Evolutionary conservation across 2,329 filamentous ascomycete genomes (phyloP), one percentile per base, ranked within the genome.

Genomic region (Alternaria sp.): DNA sequence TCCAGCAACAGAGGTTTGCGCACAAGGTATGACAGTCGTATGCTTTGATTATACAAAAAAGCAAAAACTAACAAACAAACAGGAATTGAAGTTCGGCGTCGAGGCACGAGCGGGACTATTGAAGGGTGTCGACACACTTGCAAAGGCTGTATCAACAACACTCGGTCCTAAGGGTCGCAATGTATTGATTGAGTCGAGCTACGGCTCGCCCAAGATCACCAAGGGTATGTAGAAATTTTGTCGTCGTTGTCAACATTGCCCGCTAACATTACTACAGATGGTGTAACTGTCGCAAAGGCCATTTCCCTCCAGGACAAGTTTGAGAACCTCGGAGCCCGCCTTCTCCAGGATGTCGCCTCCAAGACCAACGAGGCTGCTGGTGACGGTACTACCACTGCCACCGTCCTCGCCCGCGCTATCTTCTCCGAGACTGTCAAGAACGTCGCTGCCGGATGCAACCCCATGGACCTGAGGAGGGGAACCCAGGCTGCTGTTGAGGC

Each of bases 381-480:
- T 90, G 95, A 99, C 81, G 95, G 95, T 83, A 99, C 95, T 75
- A 99, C 95, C 69, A 97, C 94, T 69, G 95, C 95, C 69, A 99
- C 95, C 67, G 95, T 98, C 71, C 92, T 99, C 71, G 95, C 93
- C 74, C 92, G 93, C 74, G 92, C 94, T 81, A 99, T 99, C 84
- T 99, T 99, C 89, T 97, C 95, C 82, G 95, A 99, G 88, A 98
- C 94, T 57, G 95, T 98, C 81, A 99, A 99, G 91, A 99, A 99
- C 81, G 95, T 99, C 69, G 95, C 95, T 70, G 95, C 95, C 67
- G 95, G 95, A 78, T 99, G 95, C 91, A 99, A 99, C 86, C 95
- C 95, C 71, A 98, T 99, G 95, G 95, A 99, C 79, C 88, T 99
- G 77, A 91, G 95, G 81, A 91, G 95, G 75, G 95, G 95, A 82